Evolutionary conservation across 2,329 filamentous ascomycete species (phyloP).

Genomic region (Neofusicoccum parvum): DNA sequence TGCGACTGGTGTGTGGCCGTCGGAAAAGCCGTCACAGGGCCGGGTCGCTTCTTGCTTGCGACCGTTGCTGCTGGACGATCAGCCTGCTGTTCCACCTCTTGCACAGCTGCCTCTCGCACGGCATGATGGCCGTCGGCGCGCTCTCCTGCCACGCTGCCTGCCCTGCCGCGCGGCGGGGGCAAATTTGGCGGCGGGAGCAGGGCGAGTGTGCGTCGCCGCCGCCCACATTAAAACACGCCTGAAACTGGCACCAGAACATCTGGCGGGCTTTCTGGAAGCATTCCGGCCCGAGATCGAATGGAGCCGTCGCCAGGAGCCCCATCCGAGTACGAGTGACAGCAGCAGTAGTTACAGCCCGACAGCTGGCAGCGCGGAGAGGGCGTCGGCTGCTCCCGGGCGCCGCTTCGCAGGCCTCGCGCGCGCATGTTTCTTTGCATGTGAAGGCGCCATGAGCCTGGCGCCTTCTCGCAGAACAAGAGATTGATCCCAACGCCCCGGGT

Average conservation of each 20-base stretch:
- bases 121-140: not conserved
- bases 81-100: not conserved
- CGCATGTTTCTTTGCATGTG: conserved; percentile 15
- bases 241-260: conserved; percentile 12
- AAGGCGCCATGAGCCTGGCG: conserved; percentile 11
- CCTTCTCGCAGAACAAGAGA: conserved; percentile 17
- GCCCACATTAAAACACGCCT: conserved; percentile 15
- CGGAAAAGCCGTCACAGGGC: conserved; percentile 10
- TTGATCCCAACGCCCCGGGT: conserved; percentile 18
- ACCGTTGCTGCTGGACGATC: not conserved
- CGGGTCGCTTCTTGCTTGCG: not conserved
- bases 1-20: not conserved
- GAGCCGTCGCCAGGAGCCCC: not conserved
- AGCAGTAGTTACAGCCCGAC: not conserved
- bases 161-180: not conserved
- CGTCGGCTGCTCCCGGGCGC: conserved; percentile 13
- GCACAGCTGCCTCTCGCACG: not conserved
- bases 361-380: not conserved
- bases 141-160: not conserved
- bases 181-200: conserved; percentile 1
- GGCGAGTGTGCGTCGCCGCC: not conserved
- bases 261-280: conserved; percentile 13
- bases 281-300: not conserved
- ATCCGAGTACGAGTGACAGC: not conserved
- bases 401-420: not conserved